Conservation (phyloP, 2,329 filamentous ascomycete species). For the Cercospora sp. region DNA sequence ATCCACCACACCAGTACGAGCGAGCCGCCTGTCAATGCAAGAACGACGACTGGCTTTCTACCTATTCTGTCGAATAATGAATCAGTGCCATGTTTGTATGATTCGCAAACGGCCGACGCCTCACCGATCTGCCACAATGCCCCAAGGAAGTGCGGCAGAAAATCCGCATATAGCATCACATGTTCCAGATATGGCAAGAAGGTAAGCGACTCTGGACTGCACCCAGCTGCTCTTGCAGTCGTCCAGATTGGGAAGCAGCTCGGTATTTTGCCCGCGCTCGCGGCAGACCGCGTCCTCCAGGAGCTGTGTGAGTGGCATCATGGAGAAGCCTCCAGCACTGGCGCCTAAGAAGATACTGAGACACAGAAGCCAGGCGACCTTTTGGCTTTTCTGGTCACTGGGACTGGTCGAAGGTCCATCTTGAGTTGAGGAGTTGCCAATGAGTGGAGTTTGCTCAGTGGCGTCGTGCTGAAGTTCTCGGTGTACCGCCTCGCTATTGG, state of each 20-base stretch:
- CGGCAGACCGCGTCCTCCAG: neutral
- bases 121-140: neutral
- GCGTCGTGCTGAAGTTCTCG: neutral
- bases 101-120: neutral
- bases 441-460: neutral
- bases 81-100: neutral
- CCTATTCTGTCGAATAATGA: neutral
- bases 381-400: neutral
- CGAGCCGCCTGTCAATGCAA: neutral
- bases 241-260: neutral
- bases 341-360: neutral
- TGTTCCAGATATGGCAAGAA: neutral
- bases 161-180: neutral
- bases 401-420: neutral
- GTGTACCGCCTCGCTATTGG: too few species aligned
- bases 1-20: neutral
- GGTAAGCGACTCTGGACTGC: neutral
- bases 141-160: neutral
- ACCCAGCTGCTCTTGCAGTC: neutral
- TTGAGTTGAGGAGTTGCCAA: neutral
- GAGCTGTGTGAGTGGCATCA: neutral
- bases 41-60: neutral
- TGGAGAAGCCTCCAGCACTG: neutral
- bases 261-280: neutral
- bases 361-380: neutral